phyloP scores from a whole-genome alignment of 345 rosid species.

The Erucastrum elatum region DNA sequence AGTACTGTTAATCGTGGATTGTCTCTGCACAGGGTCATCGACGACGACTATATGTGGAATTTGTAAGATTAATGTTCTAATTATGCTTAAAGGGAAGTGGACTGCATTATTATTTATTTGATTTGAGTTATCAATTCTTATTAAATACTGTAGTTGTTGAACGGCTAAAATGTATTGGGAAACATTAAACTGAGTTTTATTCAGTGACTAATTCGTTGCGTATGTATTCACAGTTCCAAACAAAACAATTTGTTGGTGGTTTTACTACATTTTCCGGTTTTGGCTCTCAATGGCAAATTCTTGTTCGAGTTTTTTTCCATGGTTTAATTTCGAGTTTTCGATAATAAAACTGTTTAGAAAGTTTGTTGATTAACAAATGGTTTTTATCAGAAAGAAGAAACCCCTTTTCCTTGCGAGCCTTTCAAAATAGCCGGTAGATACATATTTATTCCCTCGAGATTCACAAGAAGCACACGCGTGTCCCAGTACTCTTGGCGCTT shows the following conservation, averaged over 20 bases:
- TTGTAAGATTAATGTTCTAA: not conserved
- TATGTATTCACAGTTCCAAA: not conserved
- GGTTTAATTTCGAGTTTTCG: not conserved
- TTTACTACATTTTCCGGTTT: constrained; percentile 1
- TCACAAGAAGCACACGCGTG: constrained; percentile 19
- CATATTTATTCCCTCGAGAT: not conserved
- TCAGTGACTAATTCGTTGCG: constrained; percentile 8
- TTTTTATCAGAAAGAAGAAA: not conserved
- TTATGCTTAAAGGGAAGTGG: not conserved
- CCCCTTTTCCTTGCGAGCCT: not conserved
- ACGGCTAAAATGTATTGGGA: constrained; percentile 2
- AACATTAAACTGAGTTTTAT: not conserved
- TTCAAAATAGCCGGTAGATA: not conserved
- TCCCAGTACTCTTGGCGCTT: not conserved
- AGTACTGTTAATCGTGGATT: not conserved
- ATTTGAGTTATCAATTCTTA: not conserved
- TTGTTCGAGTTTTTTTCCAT: not conserved
- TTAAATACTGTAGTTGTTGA: constrained; percentile 13
- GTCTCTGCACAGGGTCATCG: not conserved
- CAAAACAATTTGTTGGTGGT: constrained; percentile 1
- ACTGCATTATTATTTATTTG: not conserved
- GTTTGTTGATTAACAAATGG: not conserved
- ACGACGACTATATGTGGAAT: not conserved
- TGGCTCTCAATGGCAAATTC: constrained; percentile 2
- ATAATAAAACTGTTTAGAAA: not conserved